Evolutionary conservation across 2,329 filamentous ascomycete genomes (phyloP).

Genomic region (Fusarium lateritium): DNA sequence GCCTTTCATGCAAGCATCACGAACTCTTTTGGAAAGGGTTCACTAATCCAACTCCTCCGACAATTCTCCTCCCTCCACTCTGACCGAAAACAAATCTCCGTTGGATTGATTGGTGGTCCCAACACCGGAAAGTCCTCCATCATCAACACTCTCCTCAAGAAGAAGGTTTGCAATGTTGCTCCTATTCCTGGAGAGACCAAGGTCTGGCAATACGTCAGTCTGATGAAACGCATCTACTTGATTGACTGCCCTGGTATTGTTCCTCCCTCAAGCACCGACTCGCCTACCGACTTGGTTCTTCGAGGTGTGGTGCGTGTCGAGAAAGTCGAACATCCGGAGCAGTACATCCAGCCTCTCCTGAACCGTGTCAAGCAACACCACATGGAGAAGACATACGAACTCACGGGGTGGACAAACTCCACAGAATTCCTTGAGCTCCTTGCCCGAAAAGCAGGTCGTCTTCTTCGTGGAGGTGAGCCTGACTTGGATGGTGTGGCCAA

Average conservation of each 20-base stretch:
- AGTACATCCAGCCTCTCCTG: constrained; percentile 91
- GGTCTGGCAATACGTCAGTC: constrained; percentile 96
- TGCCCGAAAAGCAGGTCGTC: constrained; percentile 86
- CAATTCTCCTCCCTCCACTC: constrained; percentile 94
- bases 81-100: constrained; percentile 93
- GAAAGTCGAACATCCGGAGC: constrained; percentile 95
- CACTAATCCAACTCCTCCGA: constrained; percentile 88
- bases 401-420: constrained; percentile 82
- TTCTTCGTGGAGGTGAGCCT: constrained; percentile 93
- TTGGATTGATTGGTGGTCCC: constrained; percentile 83
- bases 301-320: constrained; percentile 94
- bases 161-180: constrained; percentile 93
- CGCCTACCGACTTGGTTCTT: constrained; percentile 88
- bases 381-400: constrained; percentile 91
- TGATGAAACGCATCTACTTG: constrained; percentile 91
- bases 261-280: constrained; percentile 87
- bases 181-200: constrained; percentile 98
- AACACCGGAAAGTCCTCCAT: constrained; percentile 98
- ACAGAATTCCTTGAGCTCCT: constrained; percentile 89
- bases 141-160: constrained; percentile 95
- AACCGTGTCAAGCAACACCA: constrained; percentile 86
- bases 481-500: constrained; percentile 96
- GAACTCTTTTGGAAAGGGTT: constrained; percentile 97
- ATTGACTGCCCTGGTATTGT: constrained; percentile 98
- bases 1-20: constrained; percentile 96